A percentile compares a stretch with the other conserved stretches of the same genome.
phyloP scores from a whole-genome alignment of 1,139 yeast species.

The Blastobotrys ciferrii region DNA sequence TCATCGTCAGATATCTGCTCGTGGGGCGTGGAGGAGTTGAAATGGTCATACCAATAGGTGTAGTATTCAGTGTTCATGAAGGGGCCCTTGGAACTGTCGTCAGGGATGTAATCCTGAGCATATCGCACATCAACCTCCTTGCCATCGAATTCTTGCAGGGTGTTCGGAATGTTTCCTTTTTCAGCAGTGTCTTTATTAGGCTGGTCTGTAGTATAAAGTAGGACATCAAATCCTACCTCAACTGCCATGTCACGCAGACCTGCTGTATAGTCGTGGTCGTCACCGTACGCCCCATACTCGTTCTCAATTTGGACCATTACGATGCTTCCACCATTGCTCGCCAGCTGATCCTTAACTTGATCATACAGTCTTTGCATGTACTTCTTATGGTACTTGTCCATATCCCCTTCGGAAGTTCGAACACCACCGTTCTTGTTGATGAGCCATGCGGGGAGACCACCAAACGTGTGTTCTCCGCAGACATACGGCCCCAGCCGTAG shows the following conservation, averaged over 20 bases:
- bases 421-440: slow-evolving; percentile 7
- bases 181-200: background rate
- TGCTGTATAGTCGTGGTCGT: slow-evolving; percentile 7
- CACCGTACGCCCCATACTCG: slow-evolving; percentile 12
- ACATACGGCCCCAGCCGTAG: slow-evolving; percentile 13
- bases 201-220: slow-evolving; percentile 13
- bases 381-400: background rate
- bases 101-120: background rate
- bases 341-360: slow-evolving; percentile 5
- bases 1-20: background rate
- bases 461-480: slow-evolving; percentile 16
- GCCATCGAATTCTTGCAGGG: slow-evolving; percentile 12
- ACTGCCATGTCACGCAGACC: slow-evolving; percentile 5
- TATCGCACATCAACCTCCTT: background rate
- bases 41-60: slow-evolving; percentile 13
- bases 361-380: slow-evolving; percentile 5
- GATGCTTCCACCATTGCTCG: slow-evolving; percentile 13
- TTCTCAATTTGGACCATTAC: slow-evolving; percentile 14
- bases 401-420: slow-evolving; percentile 8
- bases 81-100: slow-evolving; percentile 8
- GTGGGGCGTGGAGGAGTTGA: background rate
- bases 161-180: slow-evolving; percentile 9
- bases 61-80: slow-evolving; percentile 12
- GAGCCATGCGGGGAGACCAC: slow-evolving; percentile 14
- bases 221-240: slow-evolving; percentile 9